These are phyloP conservation scores for Beta lomatogona DNA, from an alignment of 179 eudicot species.

Conservation along the genomic window DNA sequence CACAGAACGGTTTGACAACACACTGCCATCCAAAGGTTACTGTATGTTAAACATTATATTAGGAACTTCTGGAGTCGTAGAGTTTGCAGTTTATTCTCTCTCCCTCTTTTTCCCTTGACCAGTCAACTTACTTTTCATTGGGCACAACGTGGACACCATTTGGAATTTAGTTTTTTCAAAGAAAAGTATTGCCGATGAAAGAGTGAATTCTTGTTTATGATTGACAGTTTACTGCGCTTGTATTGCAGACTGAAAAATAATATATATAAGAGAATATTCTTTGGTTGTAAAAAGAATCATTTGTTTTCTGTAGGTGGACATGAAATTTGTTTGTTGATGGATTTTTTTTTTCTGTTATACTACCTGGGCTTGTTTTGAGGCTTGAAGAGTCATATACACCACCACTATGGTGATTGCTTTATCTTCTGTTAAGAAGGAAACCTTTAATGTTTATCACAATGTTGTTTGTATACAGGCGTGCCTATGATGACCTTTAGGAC, in stretches of 20 bases:
- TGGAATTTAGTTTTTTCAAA: not conserved
- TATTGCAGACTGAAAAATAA: no score
- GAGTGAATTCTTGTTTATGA: not conserved
- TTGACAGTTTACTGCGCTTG: no score
- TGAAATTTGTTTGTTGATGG: not conserved
- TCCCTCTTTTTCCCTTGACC: not conserved
- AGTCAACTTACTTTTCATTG: not conserved
- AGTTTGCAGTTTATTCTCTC: not conserved
- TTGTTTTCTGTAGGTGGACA: not conserved
- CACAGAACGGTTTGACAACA: slow-evolving; percentile 55
- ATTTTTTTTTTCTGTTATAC: not conserved
- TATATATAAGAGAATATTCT: no score
- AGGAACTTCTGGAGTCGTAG: not conserved
- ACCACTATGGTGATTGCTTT: slow-evolving; percentile 1
- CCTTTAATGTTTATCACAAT: not conserved
- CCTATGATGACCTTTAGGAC: not conserved
- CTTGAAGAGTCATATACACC: not conserved
- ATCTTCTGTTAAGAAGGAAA: not conserved
- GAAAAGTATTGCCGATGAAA: not conserved
- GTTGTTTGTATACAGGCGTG: not conserved
- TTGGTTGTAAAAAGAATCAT: no score
- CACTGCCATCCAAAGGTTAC: slow-evolving; percentile 79
- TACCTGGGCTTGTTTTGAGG: not conserved
- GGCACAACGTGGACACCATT: not conserved
- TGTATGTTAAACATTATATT: slow-evolving; percentile 6